Evolutionary conservation across 2,329 filamentous ascomycete genomes (phyloP).

Genomic region (Colletotrichum cordylinicola): DNA sequence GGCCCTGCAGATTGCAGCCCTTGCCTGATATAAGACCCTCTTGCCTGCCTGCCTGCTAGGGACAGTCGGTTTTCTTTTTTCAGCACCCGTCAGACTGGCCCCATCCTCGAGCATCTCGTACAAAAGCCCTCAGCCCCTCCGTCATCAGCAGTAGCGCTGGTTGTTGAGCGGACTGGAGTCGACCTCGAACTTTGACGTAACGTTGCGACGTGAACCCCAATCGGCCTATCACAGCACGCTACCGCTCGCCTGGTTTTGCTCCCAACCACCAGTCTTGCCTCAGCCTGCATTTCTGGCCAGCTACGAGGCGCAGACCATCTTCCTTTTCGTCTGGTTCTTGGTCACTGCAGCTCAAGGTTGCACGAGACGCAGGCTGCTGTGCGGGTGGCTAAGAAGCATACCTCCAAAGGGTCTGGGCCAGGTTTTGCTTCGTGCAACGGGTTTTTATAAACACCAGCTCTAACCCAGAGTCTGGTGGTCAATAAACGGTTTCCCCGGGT

Average conservation of each 20-base stretch:
- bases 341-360: background rate
- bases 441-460: slow-evolving; percentile 2
- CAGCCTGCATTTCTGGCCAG: background rate
- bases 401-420: background rate
- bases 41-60: background rate
- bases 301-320: background rate
- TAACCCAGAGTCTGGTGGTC: background rate
- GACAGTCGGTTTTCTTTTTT: background rate
- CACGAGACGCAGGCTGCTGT: background rate
- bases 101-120: background rate
- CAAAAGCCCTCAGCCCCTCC: slow-evolving; percentile 5
- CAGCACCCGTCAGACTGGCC: background rate
- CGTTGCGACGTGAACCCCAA: slow-evolving; percentile 5
- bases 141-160: slow-evolving; percentile 1
- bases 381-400: background rate
- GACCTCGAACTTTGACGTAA: slow-evolving; percentile 15
- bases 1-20: background rate
- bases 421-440: background rate
- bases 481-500: background rate
- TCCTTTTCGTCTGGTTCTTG: background rate
- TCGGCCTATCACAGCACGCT: background rate
- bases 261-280: slow-evolving; percentile 12
- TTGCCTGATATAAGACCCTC: background rate
- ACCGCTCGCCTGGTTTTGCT: background rate
- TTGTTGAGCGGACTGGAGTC: background rate